Conservation (phyloP, 2,329 filamentous ascomycete species). For the Podosphaera xanthii region DNA sequence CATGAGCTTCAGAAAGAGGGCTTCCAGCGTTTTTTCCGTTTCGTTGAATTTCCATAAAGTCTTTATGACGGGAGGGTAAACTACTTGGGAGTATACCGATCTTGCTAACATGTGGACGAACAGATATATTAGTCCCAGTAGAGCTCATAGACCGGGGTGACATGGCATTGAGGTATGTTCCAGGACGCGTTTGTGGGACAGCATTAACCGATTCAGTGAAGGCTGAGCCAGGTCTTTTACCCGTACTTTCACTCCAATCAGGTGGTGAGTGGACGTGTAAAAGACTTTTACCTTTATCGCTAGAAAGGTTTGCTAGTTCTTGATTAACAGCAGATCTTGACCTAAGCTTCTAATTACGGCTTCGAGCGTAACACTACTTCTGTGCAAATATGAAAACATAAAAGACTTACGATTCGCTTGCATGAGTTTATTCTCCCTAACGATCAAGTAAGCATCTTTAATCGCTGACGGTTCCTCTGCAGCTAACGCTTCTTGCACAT, state of each 20-base stretch:
- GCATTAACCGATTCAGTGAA: conserved; percentile 7
- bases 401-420: conserved; percentile 60
- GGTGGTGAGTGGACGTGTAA: conserved; percentile 34
- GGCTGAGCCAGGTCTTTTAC: conserved; percentile 4
- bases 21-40: conserved; percentile 25
- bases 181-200: conserved; percentile 6
- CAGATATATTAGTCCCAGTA: conserved; percentile 12
- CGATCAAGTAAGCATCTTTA: conserved; percentile 96
- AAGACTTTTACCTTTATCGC: conserved; percentile 16
- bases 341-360: not conserved
- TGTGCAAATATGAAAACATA: not conserved
- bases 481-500: conserved; percentile 82
- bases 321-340: conserved; percentile 6
- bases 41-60: conserved; percentile 58
- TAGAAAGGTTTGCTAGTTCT: conserved; percentile 12
- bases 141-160: conserved; percentile 16
- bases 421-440: conserved; percentile 95
- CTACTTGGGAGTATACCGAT: conserved; percentile 83
- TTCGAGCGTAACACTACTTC: not conserved
- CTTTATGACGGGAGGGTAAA: conserved; percentile 71
- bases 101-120: conserved; percentile 36
- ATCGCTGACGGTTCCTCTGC: conserved; percentile 90
- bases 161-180: conserved; percentile 11
- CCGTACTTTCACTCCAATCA: conserved; percentile 19
- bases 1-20: conserved; percentile 18